These are phyloP conservation scores for Bocquillonia castaneifolia DNA, from an alignment of 441 rosid species.

Conservation along the genomic window DNA sequence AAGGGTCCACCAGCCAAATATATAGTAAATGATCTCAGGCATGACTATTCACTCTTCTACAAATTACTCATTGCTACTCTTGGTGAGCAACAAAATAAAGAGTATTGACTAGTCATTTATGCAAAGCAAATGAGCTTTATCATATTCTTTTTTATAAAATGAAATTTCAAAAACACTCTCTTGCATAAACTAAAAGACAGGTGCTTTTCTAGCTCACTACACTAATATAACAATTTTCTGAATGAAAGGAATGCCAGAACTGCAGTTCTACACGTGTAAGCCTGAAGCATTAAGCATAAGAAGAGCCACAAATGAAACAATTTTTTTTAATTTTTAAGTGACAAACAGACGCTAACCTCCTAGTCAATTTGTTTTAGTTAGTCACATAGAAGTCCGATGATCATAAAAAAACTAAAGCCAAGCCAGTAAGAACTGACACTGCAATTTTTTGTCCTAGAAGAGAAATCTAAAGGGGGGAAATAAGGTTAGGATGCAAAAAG, in stretches of 20 bases:
- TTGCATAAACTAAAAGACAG: neutral
- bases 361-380: neutral
- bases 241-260: neutral
- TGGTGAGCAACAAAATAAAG: neutral
- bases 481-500: constrained; percentile 16
- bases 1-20: constrained; percentile 1
- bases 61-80: neutral
- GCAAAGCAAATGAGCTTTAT: neutral
- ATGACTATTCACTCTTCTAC: neutral
- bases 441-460: neutral
- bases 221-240: neutral
- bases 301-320: neutral
- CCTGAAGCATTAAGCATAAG: neutral
- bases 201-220: neutral
- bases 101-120: neutral
- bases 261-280: neutral
- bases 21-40: neutral
- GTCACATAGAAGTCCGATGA: neutral
- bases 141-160: neutral
- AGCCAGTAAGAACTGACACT: constrained; percentile 3
- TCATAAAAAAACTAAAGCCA: neutral
- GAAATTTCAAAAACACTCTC: neutral
- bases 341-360: neutral
- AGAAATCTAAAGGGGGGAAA: constrained; percentile 12
- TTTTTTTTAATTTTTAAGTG: constrained; percentile 5